phyloP scores from a whole-genome alignment of 768 basidiomycete species.

The Dioszegia hungarica region DNA sequence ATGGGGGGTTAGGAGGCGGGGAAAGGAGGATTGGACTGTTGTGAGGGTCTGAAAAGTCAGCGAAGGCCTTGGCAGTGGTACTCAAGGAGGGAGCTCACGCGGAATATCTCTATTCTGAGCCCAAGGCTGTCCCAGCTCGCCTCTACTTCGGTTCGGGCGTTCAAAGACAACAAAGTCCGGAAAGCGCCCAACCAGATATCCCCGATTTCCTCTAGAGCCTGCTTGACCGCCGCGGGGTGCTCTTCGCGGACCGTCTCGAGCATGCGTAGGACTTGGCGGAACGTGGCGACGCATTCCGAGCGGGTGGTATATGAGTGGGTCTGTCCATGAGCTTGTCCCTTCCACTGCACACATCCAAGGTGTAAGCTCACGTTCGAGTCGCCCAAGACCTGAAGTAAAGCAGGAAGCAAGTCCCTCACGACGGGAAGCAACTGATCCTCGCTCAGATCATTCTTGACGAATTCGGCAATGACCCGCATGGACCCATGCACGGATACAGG shows the following conservation, averaged over 20 bases:
- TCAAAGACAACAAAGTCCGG: constrained; percentile 64
- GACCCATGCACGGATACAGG: constrained; percentile 82
- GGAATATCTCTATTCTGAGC: constrained; percentile 77
- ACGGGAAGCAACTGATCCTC: constrained; percentile 94
- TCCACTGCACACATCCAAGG: background rate
- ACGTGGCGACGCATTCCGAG: constrained; percentile 77
- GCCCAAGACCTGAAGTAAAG: constrained; percentile 73
- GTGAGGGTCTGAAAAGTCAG: constrained; percentile 65
- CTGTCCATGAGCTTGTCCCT: constrained; percentile 44
- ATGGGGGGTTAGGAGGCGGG: constrained; percentile 61
- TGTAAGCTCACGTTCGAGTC: background rate
- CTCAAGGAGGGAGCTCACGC: constrained; percentile 53
- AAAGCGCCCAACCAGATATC: constrained; percentile 92
- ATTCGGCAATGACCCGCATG: constrained; percentile 92
- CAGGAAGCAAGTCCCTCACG: constrained; percentile 79
- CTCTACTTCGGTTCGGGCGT: constrained; percentile 62
- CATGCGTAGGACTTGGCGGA: constrained; percentile 80
- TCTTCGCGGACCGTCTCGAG: constrained; percentile 94
- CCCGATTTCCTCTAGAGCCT: constrained; percentile 67
- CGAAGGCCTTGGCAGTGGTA: background rate
- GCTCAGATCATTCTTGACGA: constrained; percentile 83
- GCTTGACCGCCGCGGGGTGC: constrained; percentile 77
- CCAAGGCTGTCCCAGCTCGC: constrained; percentile 76
- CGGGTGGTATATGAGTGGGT: constrained; percentile 75
- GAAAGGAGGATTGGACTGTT: constrained; percentile 74